Evolutionary conservation across 805 yeast genomes (phyloP).

Genomic region (Myxozyma sirexii): DNA sequence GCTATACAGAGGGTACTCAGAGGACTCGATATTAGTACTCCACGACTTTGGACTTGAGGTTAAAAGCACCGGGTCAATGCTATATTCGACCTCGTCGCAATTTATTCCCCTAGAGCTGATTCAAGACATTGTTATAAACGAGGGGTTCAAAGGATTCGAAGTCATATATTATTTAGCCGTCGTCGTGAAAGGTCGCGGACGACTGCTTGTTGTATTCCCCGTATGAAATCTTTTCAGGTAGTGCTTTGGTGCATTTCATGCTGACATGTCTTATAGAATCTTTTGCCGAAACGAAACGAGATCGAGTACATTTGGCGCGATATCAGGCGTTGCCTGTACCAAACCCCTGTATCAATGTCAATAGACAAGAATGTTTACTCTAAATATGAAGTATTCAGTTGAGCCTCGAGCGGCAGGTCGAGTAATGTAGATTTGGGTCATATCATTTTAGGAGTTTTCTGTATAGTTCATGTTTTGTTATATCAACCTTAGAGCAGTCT

Average conservation of each 20-base stretch:
- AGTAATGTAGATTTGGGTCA: not conserved
- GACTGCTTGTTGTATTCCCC: constrained; percentile 33
- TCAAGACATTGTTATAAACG: constrained; percentile 54
- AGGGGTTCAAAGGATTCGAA: constrained; percentile 55
- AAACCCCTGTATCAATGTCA: constrained; percentile 11
- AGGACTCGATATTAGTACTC: constrained; percentile 38
- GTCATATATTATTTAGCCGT: constrained; percentile 54
- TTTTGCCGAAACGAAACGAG: constrained; percentile 19
- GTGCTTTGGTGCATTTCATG: too few species aligned
- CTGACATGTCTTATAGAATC: too few species aligned
- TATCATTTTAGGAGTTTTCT: not conserved
- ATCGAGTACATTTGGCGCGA: constrained; percentile 32
- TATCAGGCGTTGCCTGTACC: constrained; percentile 22
- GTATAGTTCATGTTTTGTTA: not conserved
- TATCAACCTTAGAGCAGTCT: not conserved
- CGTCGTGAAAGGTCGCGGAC: constrained; percentile 42
- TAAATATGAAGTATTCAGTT: not conserved
- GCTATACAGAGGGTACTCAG: constrained; percentile 11
- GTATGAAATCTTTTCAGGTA: constrained; percentile 14
- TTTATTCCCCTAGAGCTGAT: constrained; percentile 52
- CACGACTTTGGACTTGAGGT: constrained; percentile 40
- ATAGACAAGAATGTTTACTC: not conserved
- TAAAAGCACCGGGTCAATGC: constrained; percentile 47
- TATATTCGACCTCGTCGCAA: constrained; percentile 21
- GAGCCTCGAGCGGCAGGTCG: not conserved